These are phyloP conservation scores for Starmerella floris DNA, from an alignment of 805 yeast species.

Conservation along the genomic window DNA sequence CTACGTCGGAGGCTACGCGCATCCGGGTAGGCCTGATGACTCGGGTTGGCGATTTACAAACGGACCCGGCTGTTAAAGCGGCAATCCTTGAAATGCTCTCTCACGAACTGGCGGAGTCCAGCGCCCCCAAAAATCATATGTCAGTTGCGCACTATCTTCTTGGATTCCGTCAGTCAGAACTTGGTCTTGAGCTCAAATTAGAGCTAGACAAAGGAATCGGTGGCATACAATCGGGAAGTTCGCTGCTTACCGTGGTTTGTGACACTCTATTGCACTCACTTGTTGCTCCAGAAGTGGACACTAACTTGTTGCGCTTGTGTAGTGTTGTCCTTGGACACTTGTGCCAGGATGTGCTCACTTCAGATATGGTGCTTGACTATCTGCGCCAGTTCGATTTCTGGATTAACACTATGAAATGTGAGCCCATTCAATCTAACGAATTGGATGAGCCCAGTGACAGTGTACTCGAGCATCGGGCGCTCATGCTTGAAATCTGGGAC, in stretches of 20 bases:
- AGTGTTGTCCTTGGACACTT: conserved; percentile 53
- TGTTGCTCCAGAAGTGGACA: conserved; percentile 33
- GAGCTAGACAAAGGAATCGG: conserved; percentile 36
- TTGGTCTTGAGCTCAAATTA: conserved; percentile 35
- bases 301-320: conserved; percentile 24
- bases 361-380: conserved; percentile 37
- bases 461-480: conserved; percentile 48
- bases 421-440: neutral
- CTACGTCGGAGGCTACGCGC: conserved; percentile 64
- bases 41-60: conserved; percentile 36
- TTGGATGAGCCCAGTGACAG: conserved; percentile 18
- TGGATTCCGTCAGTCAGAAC: conserved; percentile 45
- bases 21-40: conserved; percentile 60
- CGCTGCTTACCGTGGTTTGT: conserved; percentile 45
- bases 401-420: conserved; percentile 37
- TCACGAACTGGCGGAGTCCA: conserved; percentile 31
- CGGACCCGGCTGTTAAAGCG: conserved; percentile 33
- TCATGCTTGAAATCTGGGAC: conserved; percentile 51
- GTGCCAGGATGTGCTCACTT: conserved; percentile 43
- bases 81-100: conserved; percentile 47
- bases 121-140: conserved; percentile 29
- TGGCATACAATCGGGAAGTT: conserved; percentile 40
- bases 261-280: conserved; percentile 38
- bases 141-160: conserved; percentile 61
- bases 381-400: conserved; percentile 43